Evolutionary conservation across 2,329 filamentous ascomycete species (phyloP).

Genomic region (Fusarium tuaranense): DNA sequence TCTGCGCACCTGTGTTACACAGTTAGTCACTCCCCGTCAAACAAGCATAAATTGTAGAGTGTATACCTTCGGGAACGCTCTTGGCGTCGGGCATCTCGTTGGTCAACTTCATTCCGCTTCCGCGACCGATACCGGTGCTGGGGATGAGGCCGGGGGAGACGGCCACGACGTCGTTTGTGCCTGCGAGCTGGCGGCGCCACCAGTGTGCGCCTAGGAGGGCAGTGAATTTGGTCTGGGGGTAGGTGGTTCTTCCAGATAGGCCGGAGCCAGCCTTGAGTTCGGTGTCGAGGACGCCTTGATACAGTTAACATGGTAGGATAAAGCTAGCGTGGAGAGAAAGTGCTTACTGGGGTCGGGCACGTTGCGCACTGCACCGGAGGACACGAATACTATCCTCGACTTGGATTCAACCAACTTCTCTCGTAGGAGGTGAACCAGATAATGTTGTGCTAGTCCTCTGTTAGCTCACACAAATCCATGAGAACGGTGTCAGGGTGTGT

Average conservation of each 20-base stretch:
- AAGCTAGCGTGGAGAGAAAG: accelerated
- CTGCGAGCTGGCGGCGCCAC: slow-evolving; percentile 65
- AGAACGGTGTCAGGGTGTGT: too few species aligned
- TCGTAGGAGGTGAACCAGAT: slow-evolving; percentile 61
- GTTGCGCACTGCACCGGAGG: slow-evolving; percentile 59
- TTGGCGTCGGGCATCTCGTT: slow-evolving; percentile 60
- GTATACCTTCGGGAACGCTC: slow-evolving; percentile 57
- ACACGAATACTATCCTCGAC: slow-evolving; percentile 63
- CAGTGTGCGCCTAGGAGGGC: slow-evolving; percentile 65
- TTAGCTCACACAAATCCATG: slow-evolving; percentile 14
- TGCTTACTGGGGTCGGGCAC: slow-evolving; percentile 54
- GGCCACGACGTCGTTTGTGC: slow-evolving; percentile 59
- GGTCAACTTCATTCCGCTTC: slow-evolving; percentile 44
- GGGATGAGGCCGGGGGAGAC: slow-evolving; percentile 66
- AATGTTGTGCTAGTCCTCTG: slow-evolving; percentile 60
- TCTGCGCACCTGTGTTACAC: slow-evolving; percentile 56
- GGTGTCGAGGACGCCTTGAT: slow-evolving; percentile 50
- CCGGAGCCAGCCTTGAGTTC: slow-evolving; percentile 56
- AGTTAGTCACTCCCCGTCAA: slow-evolving; percentile 18
- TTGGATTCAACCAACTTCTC: slow-evolving; percentile 60
- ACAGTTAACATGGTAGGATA: background rate
- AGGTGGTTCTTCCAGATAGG: slow-evolving; percentile 46
- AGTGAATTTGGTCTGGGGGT: slow-evolving; percentile 61
- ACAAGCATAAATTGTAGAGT: background rate
- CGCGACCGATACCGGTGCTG: slow-evolving; percentile 55